These are phyloP conservation scores for Camellia japonica DNA, from an alignment of 148 eudicot genomes.

Conservation along the genomic window DNA sequence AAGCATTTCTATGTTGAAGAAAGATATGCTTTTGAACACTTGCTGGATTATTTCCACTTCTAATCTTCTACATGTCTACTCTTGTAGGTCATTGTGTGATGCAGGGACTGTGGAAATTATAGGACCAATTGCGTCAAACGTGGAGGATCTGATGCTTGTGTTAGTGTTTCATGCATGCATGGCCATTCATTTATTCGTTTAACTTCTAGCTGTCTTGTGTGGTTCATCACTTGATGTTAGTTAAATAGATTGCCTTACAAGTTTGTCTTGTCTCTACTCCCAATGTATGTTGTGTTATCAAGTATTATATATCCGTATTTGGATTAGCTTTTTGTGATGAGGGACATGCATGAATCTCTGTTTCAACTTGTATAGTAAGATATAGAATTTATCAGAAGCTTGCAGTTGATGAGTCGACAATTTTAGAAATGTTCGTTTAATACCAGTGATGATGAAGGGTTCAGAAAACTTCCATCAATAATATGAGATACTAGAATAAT, in stretches of 20 bases:
- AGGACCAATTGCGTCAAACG: constrained; percentile 87
- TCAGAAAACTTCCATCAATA: no score
- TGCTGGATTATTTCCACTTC: background rate
- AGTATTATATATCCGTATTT: background rate
- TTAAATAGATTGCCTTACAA: background rate
- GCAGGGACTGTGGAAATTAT: constrained; percentile 89
- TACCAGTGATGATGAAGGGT: no score
- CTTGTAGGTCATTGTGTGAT: constrained; percentile 70
- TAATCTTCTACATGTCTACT: constrained; percentile 17
- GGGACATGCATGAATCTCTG: background rate
- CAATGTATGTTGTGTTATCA: background rate
- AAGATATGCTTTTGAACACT: background rate
- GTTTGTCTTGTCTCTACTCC: background rate
- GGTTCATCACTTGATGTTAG: background rate
- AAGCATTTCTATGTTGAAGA: background rate
- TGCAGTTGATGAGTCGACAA: no score
- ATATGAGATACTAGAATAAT: no score
- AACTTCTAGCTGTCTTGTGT: background rate
- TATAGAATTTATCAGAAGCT: no score
- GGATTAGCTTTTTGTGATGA: background rate
- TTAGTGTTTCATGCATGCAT: constrained; percentile 38
- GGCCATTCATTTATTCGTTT: background rate
- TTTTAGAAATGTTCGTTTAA: no score
- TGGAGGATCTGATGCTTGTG: constrained; percentile 92
- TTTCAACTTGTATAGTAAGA: no score